These are phyloP conservation scores for Alternaria gansuensis DNA, from an alignment of 2,329 filamentous ascomycete genomes.

Conservation along the genomic window DNA sequence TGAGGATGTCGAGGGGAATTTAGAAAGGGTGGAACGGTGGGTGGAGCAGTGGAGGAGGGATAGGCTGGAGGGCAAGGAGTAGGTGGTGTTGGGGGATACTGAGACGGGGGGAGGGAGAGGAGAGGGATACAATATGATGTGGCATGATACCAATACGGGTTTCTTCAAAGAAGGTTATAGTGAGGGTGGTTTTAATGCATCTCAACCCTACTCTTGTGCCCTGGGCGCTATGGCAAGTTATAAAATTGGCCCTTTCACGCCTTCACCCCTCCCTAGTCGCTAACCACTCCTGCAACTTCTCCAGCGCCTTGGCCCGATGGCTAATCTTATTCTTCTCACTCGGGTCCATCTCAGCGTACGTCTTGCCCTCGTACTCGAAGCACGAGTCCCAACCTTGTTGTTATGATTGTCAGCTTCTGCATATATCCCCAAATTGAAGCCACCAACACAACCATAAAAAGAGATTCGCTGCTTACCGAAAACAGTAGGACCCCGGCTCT, in stretches of 20 bases:
- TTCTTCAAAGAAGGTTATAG: background rate
- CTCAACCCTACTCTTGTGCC: background rate
- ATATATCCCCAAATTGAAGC: background rate
- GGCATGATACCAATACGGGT: constrained; percentile 12
- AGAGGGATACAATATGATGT: background rate
- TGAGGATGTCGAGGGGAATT: constrained; percentile 88
- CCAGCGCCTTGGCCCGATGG: constrained; percentile 85
- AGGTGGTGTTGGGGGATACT: background rate
- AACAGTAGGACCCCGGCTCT: constrained; percentile 76
- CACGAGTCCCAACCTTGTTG: constrained; percentile 88
- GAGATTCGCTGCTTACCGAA: constrained; percentile 72
- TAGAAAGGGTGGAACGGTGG: constrained; percentile 85
- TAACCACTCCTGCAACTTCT: constrained; percentile 86
- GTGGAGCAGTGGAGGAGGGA: constrained; percentile 81
- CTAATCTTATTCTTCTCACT: constrained; percentile 89
- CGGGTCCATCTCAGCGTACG: constrained; percentile 96
- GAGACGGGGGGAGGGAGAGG: background rate
- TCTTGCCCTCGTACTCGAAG: constrained; percentile 89
- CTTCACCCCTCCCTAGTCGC: constrained; percentile 53
- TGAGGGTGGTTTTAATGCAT: background rate
- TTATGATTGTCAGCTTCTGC: constrained; percentile 5
- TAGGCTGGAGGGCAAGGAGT: constrained; percentile 53
- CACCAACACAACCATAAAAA: background rate
- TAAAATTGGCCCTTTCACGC: constrained; percentile 14
- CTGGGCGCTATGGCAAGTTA: background rate